Evolutionary conservation across 2,329 filamentous ascomycete species (phyloP), one percentile per base, ranked within the genome.

Genomic region (Arthrobotrys sphaeroides): DNA sequence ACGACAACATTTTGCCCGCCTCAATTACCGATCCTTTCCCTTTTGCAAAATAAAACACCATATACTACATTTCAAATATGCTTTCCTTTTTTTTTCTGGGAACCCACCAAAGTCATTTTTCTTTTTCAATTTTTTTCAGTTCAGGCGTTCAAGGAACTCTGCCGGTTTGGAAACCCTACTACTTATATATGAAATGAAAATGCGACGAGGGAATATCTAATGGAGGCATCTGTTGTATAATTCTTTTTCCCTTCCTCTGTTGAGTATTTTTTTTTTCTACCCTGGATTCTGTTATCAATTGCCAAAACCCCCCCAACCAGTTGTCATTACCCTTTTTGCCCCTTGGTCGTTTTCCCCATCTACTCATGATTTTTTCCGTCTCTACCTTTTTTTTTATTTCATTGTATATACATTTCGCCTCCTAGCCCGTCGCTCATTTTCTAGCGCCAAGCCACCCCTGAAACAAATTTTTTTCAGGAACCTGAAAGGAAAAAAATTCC

Each of bases 221-320:
- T 77, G 49, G 77, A 69, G 74, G 78, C 64, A 77, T 79, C 79
- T 80, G 81, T 81, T 80, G 82, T 83, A 82, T 81, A 83, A 83
- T 81, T 80, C 77, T 80, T 78, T 78, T 79, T 76, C 81, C 82
- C 80, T 84, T 82, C 81, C 82, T 83, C 83, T 84, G n/a, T n/a
- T n/a, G n/a, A n/a, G n/a, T 80, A 77, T 78, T 81, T 80, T 81
- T 81, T 53, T 79, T 80, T 80, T 81, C 31, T 78, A 77, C 81
- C 82, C 82, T 59, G n/a, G 10, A 43, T 51, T 60, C 26, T 22
- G 45, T 55, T 51, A 60, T 66, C 61, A 57, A 70, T 66, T 60
- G 62, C 61, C 59, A 78, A 77, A 78, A 61, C 74, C n/a, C 31
- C 26, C 9, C 26, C 12, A 40, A 40, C 12, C 33, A 20, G 26